These are phyloP conservation scores for Wilcoxina mikolae DNA, from an alignment of 495 filamentous ascomycete species.

Conservation along the genomic window DNA sequence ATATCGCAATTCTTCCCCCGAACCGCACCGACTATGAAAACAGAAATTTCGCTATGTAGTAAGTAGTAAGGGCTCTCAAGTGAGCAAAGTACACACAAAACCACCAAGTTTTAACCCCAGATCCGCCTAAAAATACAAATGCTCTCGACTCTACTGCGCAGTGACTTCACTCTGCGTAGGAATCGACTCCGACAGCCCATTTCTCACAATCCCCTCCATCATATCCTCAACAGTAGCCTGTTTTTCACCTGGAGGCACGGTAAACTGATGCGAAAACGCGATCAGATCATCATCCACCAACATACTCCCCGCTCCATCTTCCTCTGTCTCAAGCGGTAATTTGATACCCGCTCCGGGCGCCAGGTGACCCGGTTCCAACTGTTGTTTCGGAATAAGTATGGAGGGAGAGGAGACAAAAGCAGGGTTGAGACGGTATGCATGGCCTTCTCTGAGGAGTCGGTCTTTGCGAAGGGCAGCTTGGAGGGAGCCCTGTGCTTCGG, in stretches of 20 bases:
- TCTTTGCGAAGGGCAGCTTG: slow-evolving; percentile 24
- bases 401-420: slow-evolving; percentile 10
- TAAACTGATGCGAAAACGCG: slow-evolving; percentile 12
- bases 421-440: slow-evolving; percentile 25
- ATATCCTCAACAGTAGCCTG: neutral
- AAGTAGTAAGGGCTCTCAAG: too few relatives aligned
- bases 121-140: neutral
- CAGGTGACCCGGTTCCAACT: slow-evolving; percentile 18
- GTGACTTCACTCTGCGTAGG: too few relatives aligned
- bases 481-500: slow-evolving; percentile 21
- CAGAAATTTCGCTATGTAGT: too few relatives aligned
- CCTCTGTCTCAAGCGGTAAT: slow-evolving; percentile 21
- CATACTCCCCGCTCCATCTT: slow-evolving; percentile 6
- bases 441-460: slow-evolving; percentile 21
- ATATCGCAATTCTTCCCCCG: too few relatives aligned
- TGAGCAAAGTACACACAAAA: too few relatives aligned
- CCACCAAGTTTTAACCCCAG: too few relatives aligned
- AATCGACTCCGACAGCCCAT: neutral
- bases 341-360: slow-evolving; percentile 25
- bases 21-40: too few relatives aligned
- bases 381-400: neutral
- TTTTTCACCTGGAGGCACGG: neutral
- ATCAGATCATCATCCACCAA: slow-evolving; percentile 23
- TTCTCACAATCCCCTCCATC: slow-evolving; percentile 1
- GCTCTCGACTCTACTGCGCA: too few relatives aligned